phyloP scores from a whole-genome alignment of 2,329 filamentous ascomycete genomes.

The Sporothrix protearum region DNA sequence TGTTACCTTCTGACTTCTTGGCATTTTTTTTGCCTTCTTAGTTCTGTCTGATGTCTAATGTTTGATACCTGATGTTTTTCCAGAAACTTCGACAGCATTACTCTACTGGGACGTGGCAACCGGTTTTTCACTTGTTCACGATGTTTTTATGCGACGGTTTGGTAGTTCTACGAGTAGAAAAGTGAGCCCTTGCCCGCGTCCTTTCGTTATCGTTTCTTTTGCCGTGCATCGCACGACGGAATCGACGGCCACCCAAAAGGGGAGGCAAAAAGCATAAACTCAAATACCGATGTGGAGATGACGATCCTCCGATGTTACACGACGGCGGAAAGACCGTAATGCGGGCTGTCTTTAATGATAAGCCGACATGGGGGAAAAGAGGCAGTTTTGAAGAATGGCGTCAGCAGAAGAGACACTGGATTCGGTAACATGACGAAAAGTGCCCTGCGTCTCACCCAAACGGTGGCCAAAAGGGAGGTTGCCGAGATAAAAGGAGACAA shows the following conservation, averaged over 20 bases:
- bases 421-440: neutral
- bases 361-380: neutral
- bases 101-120: neutral
- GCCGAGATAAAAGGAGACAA: neutral
- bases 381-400: neutral
- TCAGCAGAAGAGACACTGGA: neutral
- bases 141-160: neutral
- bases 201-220: neutral
- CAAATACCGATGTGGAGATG: neutral
- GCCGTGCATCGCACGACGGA: neutral
- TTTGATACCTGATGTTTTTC: neutral
- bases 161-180: neutral
- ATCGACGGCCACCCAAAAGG: neutral
- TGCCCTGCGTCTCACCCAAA: neutral
- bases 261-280: neutral
- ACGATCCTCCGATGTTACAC: neutral
- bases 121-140: neutral
- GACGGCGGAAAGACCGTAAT: neutral
- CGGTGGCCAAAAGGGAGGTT: neutral
- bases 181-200: neutral
- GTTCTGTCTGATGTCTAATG: neutral
- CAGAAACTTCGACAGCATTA: neutral
- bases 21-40: neutral
- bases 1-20: neutral
- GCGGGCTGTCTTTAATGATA: neutral